Conservation (phyloP, 164 flowering plant genomes). For the Aristolochia contorta region DNA sequence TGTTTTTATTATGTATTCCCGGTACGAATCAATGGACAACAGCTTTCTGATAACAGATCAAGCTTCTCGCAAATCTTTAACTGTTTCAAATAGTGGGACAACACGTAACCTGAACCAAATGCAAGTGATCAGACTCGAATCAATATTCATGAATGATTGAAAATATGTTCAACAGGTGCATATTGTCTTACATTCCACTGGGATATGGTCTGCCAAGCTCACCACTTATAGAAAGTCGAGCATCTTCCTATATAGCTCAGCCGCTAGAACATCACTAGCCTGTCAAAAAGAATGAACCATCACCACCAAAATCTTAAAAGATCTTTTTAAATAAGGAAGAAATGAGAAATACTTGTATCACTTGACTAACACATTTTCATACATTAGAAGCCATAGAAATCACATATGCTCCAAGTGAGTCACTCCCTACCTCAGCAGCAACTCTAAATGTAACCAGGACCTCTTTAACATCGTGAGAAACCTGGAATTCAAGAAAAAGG, state of each 20-base stretch:
- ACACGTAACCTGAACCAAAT: slow-evolving; percentile 42
- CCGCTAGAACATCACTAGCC: slow-evolving; percentile 98
- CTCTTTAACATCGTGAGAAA: slow-evolving; percentile 76
- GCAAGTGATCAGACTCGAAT: not conserved
- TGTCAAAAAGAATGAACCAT: slow-evolving; percentile 16
- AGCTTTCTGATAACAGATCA: slow-evolving; percentile 82
- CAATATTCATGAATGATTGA: not conserved
- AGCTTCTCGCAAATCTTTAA: slow-evolving; percentile 82
- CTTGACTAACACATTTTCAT: slow-evolving; percentile 9
- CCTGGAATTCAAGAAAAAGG: slow-evolving; percentile 27
- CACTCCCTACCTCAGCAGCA: slow-evolving; percentile 93
- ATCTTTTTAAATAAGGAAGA: too few species aligned
- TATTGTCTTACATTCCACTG: slow-evolving; percentile 73
- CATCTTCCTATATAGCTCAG: slow-evolving; percentile 92
- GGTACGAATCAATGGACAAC: slow-evolving; percentile 85
- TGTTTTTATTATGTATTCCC: slow-evolving; percentile 65
- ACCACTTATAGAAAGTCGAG: slow-evolving; percentile 80
- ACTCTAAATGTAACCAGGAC: slow-evolving; percentile 92
- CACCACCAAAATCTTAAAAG: too few species aligned
- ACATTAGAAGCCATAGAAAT: slow-evolving; percentile 98
- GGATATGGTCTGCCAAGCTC: slow-evolving; percentile 82
- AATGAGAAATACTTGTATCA: not conserved
- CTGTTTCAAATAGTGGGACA: slow-evolving; percentile 95
- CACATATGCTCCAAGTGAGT: slow-evolving; percentile 93
- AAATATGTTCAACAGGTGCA: not conserved